Conservation (phyloP, 331 rosid species). For the Cydonia oblonga region DNA sequence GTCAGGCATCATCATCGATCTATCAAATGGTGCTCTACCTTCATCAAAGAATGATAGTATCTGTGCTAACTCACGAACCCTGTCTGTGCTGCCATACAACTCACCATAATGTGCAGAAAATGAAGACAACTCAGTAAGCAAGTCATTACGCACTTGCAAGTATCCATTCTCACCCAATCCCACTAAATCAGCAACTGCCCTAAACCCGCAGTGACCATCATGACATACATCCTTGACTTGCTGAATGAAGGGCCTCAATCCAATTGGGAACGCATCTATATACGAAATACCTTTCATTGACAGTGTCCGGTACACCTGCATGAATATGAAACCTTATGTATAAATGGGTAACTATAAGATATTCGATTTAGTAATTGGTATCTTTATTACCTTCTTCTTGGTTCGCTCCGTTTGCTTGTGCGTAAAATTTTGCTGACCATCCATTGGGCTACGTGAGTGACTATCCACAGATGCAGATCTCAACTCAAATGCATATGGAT, state of each 20-base stretch:
- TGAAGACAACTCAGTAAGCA: conserved; percentile 7
- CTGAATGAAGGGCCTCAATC: not conserved
- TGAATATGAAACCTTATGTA: not conserved
- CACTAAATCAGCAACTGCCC: conserved; percentile 2
- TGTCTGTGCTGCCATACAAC: not conserved
- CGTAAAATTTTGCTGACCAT: not conserved
- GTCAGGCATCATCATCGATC: conserved; percentile 4
- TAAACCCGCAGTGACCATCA: conserved; percentile 10
- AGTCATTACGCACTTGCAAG: conserved; percentile 9
- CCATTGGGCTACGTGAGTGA: not conserved
- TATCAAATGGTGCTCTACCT: not conserved
- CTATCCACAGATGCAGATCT: not conserved
- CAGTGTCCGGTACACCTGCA: not conserved
- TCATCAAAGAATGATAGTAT: not conserved
- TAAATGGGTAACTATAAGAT: not conserved
- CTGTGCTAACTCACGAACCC: conserved; percentile 8
- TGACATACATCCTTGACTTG: conserved; percentile 1
- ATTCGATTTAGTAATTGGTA: not conserved
- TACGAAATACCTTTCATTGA: not conserved
- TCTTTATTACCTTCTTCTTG: conserved; percentile 1
- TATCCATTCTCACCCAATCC: conserved; percentile 3
- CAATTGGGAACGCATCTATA: not conserved
- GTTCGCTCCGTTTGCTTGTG: not conserved
- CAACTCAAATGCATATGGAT: not conserved
- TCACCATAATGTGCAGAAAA: not conserved